Base-by-base conservation (phyloP, 345 rosid genomes). In the Rhizophora mangle region DNA sequence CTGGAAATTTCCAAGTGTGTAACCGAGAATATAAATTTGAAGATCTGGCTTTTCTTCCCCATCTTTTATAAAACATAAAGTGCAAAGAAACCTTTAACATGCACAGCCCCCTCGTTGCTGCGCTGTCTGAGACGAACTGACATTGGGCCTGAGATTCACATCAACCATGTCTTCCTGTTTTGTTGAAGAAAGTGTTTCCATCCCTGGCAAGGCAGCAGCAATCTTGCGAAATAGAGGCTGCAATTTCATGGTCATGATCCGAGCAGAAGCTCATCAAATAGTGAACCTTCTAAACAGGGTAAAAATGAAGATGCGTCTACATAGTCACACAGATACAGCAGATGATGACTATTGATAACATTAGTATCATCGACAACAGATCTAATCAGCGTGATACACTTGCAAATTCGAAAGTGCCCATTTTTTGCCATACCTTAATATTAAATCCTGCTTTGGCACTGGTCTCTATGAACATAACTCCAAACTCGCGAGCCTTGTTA, bases 131-230 rank as follows among this genome's bases (percentile, higher is more conserved):
- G 95, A 88, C 18, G 93, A 83, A 83, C 84, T 87, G 69, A 77
- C 83, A 0, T 88, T 82, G 1, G 97, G 72, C 83, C 87, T 94
- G 53, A 91, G 84, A 83, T 91, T 94, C 70, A 91, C 97, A 62
- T 94, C 98, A 34, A 91, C 97, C 98, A 94, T 94, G 81, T 94
- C 97, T 78, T 86, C 98, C 72, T 86, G 92, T 73, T 86, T 91
- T 3, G 96, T 80, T 21, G 98, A 88, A 9, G 96, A 85, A 58
- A 94, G 86, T 1, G 95, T 83, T 76, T 91, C 98, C 97, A 95
- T 91, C 58, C 99, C 97, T 20, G 99, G 97, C 76, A 95, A 84
- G 49, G 96, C 96, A 4, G 96, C 94, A 16, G 99, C 89, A 27
- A 94, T 91, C 87, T 94, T 91, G 66, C 97, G 92, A 79, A 91